These are phyloP conservation scores for Aspergillus panamensis DNA, from an alignment of 495 filamentous ascomycete species.

Conservation along the genomic window DNA sequence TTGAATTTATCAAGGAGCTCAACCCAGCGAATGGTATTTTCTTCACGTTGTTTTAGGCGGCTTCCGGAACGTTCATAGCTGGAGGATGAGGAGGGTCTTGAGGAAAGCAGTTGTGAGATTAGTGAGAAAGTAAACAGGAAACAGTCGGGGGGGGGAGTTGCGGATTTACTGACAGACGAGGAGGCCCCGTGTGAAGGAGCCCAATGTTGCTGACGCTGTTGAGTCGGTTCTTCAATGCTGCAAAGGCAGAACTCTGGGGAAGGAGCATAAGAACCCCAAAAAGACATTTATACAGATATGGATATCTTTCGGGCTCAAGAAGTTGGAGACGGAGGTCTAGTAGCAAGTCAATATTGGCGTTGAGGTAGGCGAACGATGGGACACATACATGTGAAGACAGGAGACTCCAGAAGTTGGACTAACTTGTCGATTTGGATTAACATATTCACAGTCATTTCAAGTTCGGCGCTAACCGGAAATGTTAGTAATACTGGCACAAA, in stretches of 20 bases:
- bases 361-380: background rate
- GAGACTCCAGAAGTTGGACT: constrained; percentile 94
- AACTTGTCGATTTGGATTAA: constrained; percentile 99
- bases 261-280: constrained; percentile 97
- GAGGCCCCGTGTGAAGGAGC: constrained; percentile 80
- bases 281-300: constrained; percentile 96
- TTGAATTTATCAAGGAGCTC: constrained; percentile 98
- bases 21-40: constrained; percentile 80
- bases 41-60: constrained; percentile 78
- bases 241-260: constrained; percentile 95
- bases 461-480: constrained; percentile 64
- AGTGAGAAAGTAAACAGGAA: background rate
- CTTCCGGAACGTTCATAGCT: constrained; percentile 61
- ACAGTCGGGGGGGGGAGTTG: background rate
- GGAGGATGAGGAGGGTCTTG: constrained; percentile 20
- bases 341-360: constrained; percentile 5
- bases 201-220: constrained; percentile 97
- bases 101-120: constrained; percentile 12
- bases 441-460: constrained; percentile 99
- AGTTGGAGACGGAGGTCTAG: constrained; percentile 93
- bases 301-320: constrained; percentile 95
- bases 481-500: constrained; percentile 35
- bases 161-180: constrained; percentile 73
- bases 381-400: constrained; percentile 86
- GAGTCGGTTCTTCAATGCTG: constrained; percentile 91